Percentiles rank a stretch among this genome's conserved stretches.
phyloP scores from a whole-genome alignment of 495 filamentous ascomycete genomes.

The Chaetomidium leptoderma region DNA sequence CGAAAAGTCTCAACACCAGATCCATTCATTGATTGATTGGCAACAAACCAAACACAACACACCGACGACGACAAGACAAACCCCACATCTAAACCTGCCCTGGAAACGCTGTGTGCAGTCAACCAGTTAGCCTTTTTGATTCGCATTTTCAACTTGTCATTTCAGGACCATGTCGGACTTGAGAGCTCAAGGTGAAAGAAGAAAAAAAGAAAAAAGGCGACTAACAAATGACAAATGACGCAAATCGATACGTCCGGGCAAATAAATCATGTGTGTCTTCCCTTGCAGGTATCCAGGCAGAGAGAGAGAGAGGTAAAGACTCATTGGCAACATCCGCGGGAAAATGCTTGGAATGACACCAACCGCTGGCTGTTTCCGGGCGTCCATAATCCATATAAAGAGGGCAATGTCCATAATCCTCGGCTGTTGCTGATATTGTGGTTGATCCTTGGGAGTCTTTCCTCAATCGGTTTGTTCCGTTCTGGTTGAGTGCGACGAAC shows the following conservation, averaged over 20 bases:
- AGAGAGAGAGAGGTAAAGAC: neutral
- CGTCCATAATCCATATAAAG: neutral
- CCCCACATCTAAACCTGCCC: too few species aligned
- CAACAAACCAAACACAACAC: too few species aligned
- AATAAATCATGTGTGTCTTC: too few species aligned
- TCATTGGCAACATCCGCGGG: neutral
- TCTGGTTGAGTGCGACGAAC: neutral
- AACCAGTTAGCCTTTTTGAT: too few species aligned
- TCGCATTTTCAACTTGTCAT: too few species aligned
- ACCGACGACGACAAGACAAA: too few species aligned
- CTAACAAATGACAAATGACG: slow-evolving; percentile 1
- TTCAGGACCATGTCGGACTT: too few species aligned
- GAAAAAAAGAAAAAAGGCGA: neutral
- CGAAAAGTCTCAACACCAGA: too few species aligned
- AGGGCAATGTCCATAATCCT: neutral
- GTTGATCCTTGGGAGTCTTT: neutral
- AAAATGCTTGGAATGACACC: neutral
- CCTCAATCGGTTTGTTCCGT: neutral
- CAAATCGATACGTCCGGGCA: neutral
- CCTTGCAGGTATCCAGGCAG: neutral
- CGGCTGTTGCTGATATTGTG: neutral
- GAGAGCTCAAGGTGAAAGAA: neutral
- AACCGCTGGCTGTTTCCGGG: neutral
- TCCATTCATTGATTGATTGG: too few species aligned
- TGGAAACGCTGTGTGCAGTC: too few species aligned